Evolutionary conservation across 2,329 filamentous ascomycete species (phyloP).

Genomic region (Beauveria caledonica): DNA sequence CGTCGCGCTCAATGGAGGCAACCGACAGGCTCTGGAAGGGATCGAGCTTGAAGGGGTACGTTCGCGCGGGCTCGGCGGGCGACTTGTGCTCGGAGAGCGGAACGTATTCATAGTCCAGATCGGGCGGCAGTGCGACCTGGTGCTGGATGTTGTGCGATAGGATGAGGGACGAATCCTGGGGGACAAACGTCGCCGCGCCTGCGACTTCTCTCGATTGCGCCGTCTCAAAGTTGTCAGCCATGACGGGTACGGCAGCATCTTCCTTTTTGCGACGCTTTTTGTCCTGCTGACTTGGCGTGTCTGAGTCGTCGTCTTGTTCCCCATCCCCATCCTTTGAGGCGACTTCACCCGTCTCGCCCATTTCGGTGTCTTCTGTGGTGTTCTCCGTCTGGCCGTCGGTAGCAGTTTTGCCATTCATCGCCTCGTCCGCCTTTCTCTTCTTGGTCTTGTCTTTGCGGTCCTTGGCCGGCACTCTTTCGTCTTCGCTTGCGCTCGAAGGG

Average conservation of each 20-base stretch:
- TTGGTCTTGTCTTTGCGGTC: conserved; percentile 57
- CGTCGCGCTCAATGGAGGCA: conserved; percentile 87
- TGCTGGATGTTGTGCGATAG: conserved; percentile 97
- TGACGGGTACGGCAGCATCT: conserved; percentile 63
- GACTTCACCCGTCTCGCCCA: conserved; percentile 36
- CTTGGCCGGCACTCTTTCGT: conserved; percentile 37
- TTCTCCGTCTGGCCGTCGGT: conserved; percentile 12
- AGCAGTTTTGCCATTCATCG: conserved; percentile 49
- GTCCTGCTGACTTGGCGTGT: conserved; percentile 40
- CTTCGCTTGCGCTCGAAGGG: conserved; percentile 33
- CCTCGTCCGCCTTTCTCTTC: conserved; percentile 80
- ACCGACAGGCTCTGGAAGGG: conserved; percentile 96
- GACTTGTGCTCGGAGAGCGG: conserved; percentile 92
- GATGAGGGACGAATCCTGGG: conserved; percentile 64
- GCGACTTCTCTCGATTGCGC: conserved; percentile 88
- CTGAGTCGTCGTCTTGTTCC: conserved; percentile 29
- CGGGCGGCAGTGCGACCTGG: conserved; percentile 88
- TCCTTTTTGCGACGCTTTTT: conserved; percentile 59
- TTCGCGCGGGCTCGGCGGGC: conserved; percentile 76
- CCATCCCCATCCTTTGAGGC: conserved; percentile 27
- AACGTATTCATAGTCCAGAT: conserved; percentile 88
- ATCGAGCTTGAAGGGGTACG: conserved; percentile 85
- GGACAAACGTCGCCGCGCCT: conserved; percentile 60
- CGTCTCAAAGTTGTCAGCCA: conserved; percentile 91
- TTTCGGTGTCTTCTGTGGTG: conserved; percentile 27